Evolutionary conservation across 1,284 basidiomycete species (phyloP), one percentile per base, ranked within the genome.

Genomic region (Fomitopsis pinicola): DNA sequence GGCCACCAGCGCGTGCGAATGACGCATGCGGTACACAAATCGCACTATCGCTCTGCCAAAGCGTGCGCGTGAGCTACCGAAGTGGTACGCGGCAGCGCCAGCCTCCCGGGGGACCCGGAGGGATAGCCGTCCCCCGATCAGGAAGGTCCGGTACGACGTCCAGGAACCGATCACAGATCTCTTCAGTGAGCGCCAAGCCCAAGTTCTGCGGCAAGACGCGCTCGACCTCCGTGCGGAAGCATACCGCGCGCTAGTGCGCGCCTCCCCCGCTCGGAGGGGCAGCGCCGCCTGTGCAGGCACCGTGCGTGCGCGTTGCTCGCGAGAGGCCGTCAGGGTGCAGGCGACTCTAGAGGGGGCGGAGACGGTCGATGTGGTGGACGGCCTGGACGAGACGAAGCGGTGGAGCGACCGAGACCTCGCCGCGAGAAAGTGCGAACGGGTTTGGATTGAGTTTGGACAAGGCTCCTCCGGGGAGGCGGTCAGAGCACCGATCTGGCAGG

Each of bases 151-250:
- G 28, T 50, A 22, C 48, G 15, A 17, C 28, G 48, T 15, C 14
- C 48, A 50, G 48, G 48, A n/a, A 50, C 48, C 48, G 48, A 50
- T 50, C 48, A 50, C 48, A 50, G 48, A 50, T 50, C 48, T 33
- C 48, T n/a, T 4, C 48, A 50, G 35, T 30, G 14, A 33, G 48
- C 48, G 48, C 48, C 48, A 50, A 50, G 48, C 48, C 15, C 45
- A n/a, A 46, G 22, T 46, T 22, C n/a, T 45, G 19, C 19, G 44
- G 44, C 44, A 45, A n/a, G 44, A 45, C 19, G 44, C 44, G 46
- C 48, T 50, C 17, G 28, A 15, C 38, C 38, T 30, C 48, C 48
- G 14, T 22, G 28, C 48, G 48, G 48, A 50, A 50, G 48, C 48
- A 50, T 50, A 50, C 48, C 48, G 14, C 15, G 48, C 48, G 48